A percentile compares a stretch with the other conserved stretches of the same genome.
Conservation (phyloP, 176 grass and related monocot genomes). For the Oryza glumipatula region DNA sequence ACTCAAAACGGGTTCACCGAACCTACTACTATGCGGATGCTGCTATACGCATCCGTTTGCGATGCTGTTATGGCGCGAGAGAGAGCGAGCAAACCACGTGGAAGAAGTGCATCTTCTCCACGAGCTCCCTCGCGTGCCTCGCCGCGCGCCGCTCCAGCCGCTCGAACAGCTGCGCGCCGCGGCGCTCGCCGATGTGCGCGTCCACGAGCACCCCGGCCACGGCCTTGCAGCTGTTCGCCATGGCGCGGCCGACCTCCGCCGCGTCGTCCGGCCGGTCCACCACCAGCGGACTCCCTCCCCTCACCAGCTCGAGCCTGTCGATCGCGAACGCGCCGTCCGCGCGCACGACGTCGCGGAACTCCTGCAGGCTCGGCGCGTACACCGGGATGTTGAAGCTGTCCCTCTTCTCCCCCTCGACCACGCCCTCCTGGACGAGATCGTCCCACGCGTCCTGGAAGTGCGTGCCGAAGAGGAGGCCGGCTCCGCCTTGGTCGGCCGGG, state of each 20-base stretch:
- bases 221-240: slow-evolving; percentile 16
- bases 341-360: slow-evolving; percentile 29
- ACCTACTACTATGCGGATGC: too few relatives aligned
- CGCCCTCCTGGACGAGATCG: slow-evolving; percentile 43
- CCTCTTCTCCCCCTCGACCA: slow-evolving; percentile 39
- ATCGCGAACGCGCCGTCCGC: slow-evolving; percentile 16
- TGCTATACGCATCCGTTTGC: too few relatives aligned
- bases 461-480: slow-evolving; percentile 25
- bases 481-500: slow-evolving; percentile 15
- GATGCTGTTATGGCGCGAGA: not conserved
- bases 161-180: slow-evolving; percentile 26
- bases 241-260: not conserved
- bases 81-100: slow-evolving; percentile 40
- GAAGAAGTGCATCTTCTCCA: slow-evolving; percentile 40
- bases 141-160: slow-evolving; percentile 27
- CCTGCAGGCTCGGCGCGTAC: slow-evolving; percentile 34
- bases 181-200: slow-evolving; percentile 38
- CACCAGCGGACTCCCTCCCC: not conserved
- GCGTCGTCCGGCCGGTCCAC: slow-evolving; percentile 28
- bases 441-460: slow-evolving; percentile 42
- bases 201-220: slow-evolving; percentile 22
- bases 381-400: slow-evolving; percentile 47
- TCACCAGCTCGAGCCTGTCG: slow-evolving; percentile 33
- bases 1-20: too few relatives aligned
- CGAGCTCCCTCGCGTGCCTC: slow-evolving; percentile 23